Conservation (phyloP, 139 green algal species). For the Eudorina sp. region DNA sequence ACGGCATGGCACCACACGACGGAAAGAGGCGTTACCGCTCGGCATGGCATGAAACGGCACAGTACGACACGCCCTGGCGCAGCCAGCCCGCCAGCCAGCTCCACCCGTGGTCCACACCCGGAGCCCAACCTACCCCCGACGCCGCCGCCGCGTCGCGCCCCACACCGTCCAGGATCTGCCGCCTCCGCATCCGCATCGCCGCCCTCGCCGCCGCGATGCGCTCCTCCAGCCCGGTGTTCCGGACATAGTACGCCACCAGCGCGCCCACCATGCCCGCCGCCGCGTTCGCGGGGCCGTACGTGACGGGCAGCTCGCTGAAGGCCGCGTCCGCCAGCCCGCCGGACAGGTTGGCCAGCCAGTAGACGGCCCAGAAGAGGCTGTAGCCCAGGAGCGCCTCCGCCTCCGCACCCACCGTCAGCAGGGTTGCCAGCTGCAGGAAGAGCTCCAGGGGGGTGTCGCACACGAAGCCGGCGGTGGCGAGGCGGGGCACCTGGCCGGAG, state of each 20-base stretch:
- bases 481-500: conserved; percentile 1
- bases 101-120: too few species aligned
- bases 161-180: neutral
- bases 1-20: too few species aligned
- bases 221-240: conserved; percentile 29
- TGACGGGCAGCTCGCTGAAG: conserved; percentile 28
- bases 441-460: conserved; percentile 16
- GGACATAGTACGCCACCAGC: conserved; percentile 6
- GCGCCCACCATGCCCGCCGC: conserved; percentile 42
- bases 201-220: neutral
- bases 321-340: conserved; percentile 15
- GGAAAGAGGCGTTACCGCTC: too few species aligned
- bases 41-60: too few species aligned
- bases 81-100: too few species aligned
- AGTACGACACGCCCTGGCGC: too few species aligned
- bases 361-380: conserved; percentile 33
- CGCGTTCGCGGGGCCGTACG: conserved; percentile 33
- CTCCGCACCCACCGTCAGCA: conserved; percentile 34
- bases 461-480: conserved; percentile 34
- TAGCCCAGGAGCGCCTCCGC: conserved; percentile 36
- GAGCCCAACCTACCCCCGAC: too few species aligned
- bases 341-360: conserved; percentile 5
- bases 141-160: neutral
- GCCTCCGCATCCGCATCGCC: neutral
- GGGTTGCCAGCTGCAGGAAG: conserved; percentile 40